Evolutionary conservation across 192 early-diverging fungal genomes (phyloP).

Genomic region (Coemansia sp.): DNA sequence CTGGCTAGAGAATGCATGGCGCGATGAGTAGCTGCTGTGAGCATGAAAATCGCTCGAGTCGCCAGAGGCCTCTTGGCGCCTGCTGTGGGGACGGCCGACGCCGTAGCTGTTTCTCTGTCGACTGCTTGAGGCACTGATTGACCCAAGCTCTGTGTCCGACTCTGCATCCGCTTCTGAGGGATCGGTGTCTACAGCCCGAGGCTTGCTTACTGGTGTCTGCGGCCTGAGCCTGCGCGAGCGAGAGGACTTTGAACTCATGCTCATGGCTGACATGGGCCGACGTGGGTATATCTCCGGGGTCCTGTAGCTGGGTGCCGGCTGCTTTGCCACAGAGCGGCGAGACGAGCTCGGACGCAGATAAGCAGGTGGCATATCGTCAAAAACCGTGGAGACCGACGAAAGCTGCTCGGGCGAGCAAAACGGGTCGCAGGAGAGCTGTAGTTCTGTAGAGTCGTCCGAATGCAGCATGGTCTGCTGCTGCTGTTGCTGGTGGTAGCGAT

Average conservation of each 20-base stretch:
- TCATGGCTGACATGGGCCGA: slow-evolving; percentile 2
- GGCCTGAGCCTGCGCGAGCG: slow-evolving; percentile 11
- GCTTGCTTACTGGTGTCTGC: background rate
- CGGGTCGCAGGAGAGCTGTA: slow-evolving; percentile 5
- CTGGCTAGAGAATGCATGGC: background rate
- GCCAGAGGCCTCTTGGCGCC: background rate
- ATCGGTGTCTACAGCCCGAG: slow-evolving; percentile 4
- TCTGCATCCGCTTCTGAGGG: slow-evolving; percentile 43
- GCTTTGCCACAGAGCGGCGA: background rate
- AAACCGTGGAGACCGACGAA: slow-evolving; percentile 21
- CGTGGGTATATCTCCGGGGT: background rate
- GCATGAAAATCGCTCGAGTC: background rate
- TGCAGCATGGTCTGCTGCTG: background rate
- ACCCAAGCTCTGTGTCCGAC: slow-evolving; percentile 32
- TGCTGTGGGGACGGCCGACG: background rate
- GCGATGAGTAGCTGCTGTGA: background rate
- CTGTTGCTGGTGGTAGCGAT: background rate
- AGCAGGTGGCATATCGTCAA: slow-evolving; percentile 18
- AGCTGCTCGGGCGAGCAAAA: slow-evolving; percentile 13
- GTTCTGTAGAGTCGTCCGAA: slow-evolving; percentile 11
- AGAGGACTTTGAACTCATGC: background rate
- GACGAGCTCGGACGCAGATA: background rate
- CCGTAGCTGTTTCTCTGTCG: background rate
- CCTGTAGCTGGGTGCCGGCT: background rate
- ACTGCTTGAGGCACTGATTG: background rate